Conservation (phyloP, 805 yeast genomes). For the Spathaspora passalidarum region DNA sequence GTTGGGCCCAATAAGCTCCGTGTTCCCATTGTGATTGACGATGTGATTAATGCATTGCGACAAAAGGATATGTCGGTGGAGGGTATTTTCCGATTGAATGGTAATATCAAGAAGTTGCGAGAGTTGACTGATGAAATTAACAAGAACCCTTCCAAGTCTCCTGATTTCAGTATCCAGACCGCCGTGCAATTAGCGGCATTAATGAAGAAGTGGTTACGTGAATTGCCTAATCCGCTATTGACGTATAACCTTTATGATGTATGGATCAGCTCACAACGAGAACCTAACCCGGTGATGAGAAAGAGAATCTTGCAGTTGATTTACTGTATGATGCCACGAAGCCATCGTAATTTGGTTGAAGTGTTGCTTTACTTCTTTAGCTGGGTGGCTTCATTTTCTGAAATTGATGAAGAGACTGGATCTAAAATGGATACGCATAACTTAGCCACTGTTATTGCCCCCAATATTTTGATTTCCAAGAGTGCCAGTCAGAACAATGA, state of each 20-base stretch:
- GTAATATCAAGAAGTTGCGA: constrained; percentile 81
- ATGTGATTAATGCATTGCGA: constrained; percentile 74
- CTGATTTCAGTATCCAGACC: constrained; percentile 69
- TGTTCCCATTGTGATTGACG: constrained; percentile 86
- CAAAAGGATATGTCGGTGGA: constrained; percentile 94
- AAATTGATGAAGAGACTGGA: constrained; percentile 77
- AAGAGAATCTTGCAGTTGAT: constrained; percentile 58
- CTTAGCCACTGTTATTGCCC: constrained; percentile 92
- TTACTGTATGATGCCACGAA: constrained; percentile 75
- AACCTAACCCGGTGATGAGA: constrained; percentile 43
- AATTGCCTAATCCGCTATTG: constrained; percentile 86
- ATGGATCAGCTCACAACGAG: constrained; percentile 69
- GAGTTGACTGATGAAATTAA: constrained; percentile 74
- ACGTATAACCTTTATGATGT: constrained; percentile 71
- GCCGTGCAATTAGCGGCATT: constrained; percentile 93
- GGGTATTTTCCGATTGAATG: constrained; percentile 94
- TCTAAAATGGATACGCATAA: constrained; percentile 97
- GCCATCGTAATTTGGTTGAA: constrained; percentile 81
- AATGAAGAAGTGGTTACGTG: constrained; percentile 86
- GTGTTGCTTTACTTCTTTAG: constrained; percentile 80
- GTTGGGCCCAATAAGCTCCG: constrained; percentile 76
- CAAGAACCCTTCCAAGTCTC: constrained; percentile 64
- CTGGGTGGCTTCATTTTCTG: constrained; percentile 96
- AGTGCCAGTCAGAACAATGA: constrained; percentile 18
- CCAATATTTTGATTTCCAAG: constrained; percentile 74